Evolutionary conservation across 305 asterid species (phyloP), one percentile per base, ranked within the genome.

Genomic region (Solanum chacoense): DNA sequence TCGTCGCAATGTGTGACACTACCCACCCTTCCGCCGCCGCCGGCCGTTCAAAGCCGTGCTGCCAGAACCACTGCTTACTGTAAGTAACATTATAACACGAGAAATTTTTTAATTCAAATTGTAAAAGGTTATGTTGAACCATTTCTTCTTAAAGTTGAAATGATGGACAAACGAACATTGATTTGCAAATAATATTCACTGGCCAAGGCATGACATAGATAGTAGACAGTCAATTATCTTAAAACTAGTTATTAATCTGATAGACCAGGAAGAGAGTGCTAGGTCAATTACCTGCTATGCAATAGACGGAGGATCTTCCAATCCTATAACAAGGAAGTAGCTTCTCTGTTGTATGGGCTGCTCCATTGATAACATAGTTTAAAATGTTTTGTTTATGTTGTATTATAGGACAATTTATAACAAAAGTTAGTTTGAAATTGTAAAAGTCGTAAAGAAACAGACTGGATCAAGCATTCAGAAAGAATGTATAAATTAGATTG

Each of bases 1-100:
- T 50, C 93, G 6, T 89, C 93, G 24, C 92, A 90, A 88, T 90
- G 92, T 63, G 91, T 90, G 20, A 85, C 93, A 28, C 67, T 92
- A 32, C 93, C 92, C 36, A 42, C 93, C 31, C 90, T 86, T 24
- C 79, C 92, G 31, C 88, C 90, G 7, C 86, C 90, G 9, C 74
- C 91, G 8, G 67, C 85, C 59, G 59, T 87, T 55, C 87, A 74
- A 69, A 72, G 90, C 85, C 91, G 88, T 7, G 86, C 90, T 37
- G 86, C 92, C 89, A 93, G 88, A 91, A 72, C 93, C 89, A 88
- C 92, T 37, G 91, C 96, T 85, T 93, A 86, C 85, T 89, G 96
- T 94, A 65, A 88, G 96, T 89, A 29, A 72, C n/a, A 29, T 22
- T 34, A 35, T 9, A 76, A 74, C 37, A 32, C 26, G 22, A 31